phyloP scores from a whole-genome alignment of 768 basidiomycete species.

The Chlorophyllum brunneum region DNA sequence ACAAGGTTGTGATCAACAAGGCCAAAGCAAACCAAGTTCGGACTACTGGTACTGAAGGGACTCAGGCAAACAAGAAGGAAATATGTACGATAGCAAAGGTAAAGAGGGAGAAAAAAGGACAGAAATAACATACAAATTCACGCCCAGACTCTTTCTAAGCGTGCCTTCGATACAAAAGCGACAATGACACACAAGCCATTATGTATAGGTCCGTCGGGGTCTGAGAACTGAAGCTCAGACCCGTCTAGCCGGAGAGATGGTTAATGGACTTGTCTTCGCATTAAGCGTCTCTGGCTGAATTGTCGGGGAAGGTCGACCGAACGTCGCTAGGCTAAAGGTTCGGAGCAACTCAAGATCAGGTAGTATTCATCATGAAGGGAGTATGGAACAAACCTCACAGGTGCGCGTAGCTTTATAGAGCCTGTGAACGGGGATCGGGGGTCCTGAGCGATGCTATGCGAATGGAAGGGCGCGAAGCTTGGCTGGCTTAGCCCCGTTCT shows the following conservation, averaged over 20 bases:
- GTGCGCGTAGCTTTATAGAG: not conserved
- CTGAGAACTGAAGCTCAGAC: too few relatives aligned
- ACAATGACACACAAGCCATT: too few relatives aligned
- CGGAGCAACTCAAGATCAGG: not conserved
- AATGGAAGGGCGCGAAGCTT: not conserved
- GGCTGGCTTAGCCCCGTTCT: conserved; percentile 2
- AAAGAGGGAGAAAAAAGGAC: too few relatives aligned
- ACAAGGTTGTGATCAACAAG: too few relatives aligned
- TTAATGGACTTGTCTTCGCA: not conserved
- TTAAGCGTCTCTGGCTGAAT: conserved; percentile 1
- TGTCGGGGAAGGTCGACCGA: conserved; percentile 17
- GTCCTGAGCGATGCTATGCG: not conserved
- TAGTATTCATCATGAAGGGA: not conserved
- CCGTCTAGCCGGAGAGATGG: not conserved
- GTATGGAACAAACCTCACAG: conserved; percentile 5
- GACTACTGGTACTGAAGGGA: too few relatives aligned
- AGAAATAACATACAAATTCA: too few relatives aligned
- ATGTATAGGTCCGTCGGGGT: too few relatives aligned
- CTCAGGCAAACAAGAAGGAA: too few relatives aligned
- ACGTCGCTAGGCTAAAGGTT: conserved; percentile 12
- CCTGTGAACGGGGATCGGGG: conserved; percentile 7
- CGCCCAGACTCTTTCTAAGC: too few relatives aligned
- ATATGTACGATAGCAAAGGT: too few relatives aligned
- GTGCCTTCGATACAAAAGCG: not conserved
- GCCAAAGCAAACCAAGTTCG: too few relatives aligned